Conservation (phyloP, 106 monocot species). For the Phalaenopsis aphrodite region DNA sequence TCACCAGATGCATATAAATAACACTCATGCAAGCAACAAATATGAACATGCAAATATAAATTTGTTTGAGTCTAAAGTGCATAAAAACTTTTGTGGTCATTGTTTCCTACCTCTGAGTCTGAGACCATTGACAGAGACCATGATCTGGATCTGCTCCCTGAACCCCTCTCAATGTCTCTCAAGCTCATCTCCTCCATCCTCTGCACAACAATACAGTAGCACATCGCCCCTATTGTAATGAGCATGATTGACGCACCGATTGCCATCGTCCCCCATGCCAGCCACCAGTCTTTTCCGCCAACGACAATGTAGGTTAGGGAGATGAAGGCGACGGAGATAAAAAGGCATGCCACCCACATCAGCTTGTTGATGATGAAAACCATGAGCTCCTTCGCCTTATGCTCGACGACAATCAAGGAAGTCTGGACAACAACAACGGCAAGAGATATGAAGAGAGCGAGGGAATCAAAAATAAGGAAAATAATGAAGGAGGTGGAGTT, state of each 20-base stretch:
- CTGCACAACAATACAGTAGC: slow-evolving; percentile 56
- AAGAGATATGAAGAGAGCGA: slow-evolving; percentile 76
- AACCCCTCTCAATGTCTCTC: slow-evolving; percentile 34
- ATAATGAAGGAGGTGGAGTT: slow-evolving; percentile 38
- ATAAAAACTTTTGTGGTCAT: slow-evolving; percentile 67
- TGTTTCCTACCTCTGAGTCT: slow-evolving; percentile 48
- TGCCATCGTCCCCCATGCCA: slow-evolving; percentile 47
- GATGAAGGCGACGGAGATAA: slow-evolving; percentile 58
- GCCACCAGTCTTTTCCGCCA: slow-evolving; percentile 42
- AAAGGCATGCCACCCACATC: slow-evolving; percentile 85
- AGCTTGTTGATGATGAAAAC: slow-evolving; percentile 83
- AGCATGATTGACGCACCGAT: slow-evolving; percentile 60
- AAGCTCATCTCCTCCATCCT: slow-evolving; percentile 48
- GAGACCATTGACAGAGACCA: slow-evolving; percentile 33
- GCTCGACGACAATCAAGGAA: slow-evolving; percentile 58
- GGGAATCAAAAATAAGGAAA: slow-evolving; percentile 63
- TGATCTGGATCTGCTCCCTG: slow-evolving; percentile 41
- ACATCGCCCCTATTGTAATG: slow-evolving; percentile 55
- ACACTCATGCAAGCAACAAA: no score
- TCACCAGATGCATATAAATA: not conserved
- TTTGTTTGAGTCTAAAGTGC: slow-evolving; percentile 32
- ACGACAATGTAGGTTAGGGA: slow-evolving; percentile 63
- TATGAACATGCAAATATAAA: not conserved
- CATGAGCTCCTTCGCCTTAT: slow-evolving; percentile 68
- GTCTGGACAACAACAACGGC: slow-evolving; percentile 88